Evolutionary conservation across 148 eudicot species (phyloP), one percentile per base, ranked within the genome.

Genomic region (Bassia scoparia): DNA sequence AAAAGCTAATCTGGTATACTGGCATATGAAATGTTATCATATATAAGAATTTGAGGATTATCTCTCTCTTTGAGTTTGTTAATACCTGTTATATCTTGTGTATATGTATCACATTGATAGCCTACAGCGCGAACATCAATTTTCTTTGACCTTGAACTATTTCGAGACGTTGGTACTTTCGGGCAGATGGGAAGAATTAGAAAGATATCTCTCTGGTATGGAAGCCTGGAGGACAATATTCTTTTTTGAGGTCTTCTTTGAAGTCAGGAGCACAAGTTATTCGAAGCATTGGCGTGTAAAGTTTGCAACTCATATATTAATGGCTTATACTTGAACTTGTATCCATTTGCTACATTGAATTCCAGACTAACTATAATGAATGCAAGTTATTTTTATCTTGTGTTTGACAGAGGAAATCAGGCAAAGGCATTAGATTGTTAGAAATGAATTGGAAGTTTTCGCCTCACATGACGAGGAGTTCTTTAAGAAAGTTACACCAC

Each of bases 211-310:
- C n/a, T n/a, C n/a, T 37, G 46, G 46, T 77, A 48, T 58, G 65
- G 74, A 7, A 54, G 23, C 37, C 64, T 62, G 34, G 69, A 71
- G 20, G 70, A 61, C 35, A 59, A 77, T 53, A 10, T 70, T 26
- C 56, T 70, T 72, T 12, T 27, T 6, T 0, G 72, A 77, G 60
- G 67, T 66, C 23, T 72, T 30, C 27, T 72, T 72, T 16, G 72
- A 77, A 65, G 72, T 77, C n/a, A 65, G 72, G 76, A 77, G 76
- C 76, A 77, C 65, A 77, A 71, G 80, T 55, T 64, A 53, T 69
- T 71, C 11, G 76, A 77, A 53, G 80, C 80, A 41, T 54, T 77
- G 8, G 75, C 58, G 69, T 31, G 80, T 77, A 77, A 63, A 41
- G 6, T 58, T 34, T 64, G 27, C 21, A 17, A 35, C 8, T 31